Base-by-base conservation (phyloP, 345 rosid genomes). In the Jatropha curcas region DNA sequence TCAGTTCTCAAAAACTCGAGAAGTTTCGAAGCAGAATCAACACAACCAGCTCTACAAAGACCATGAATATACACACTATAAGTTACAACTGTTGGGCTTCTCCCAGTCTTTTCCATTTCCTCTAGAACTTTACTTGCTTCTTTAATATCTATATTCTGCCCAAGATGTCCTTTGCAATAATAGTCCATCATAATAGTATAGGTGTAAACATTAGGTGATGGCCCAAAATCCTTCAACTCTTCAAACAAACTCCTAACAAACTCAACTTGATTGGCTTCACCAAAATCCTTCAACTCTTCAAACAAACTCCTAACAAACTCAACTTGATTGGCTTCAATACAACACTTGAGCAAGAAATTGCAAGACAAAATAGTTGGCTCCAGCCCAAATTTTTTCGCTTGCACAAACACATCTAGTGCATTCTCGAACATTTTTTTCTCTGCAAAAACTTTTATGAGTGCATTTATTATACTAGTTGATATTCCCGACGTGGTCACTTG, bases 261-360 rank as follows among this genome's bases (percentile, higher is more conserved):
- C 45, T 73, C 82, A 59, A 33, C 74, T 27, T 76, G 60, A 55
- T 74, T 75, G 22, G 77, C 82, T 77, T 88, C 84, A 35, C n/a
- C n/a, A n/a, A n/a, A n/a, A n/a, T n/a, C n/a, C n/a, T n/a, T 85
- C 78, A 86, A 76, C 22, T 73, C 79, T 46, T 79, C 80, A 71
- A 80, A 83, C 70, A 85, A 65, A 43, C 65, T 68, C 68, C 37
- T 71, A 25, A 76, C 76, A 45, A 48, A 20, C 45, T 73, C 82
- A 59, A 33, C 74, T 27, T 76, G 60, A 55, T 74, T 75, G 22
- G 77, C 82, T 77, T 88, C 84, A 35, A 75, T 66, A 53, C 72
- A 77, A 73, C 86, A 82, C 71, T 88, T 88, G 61, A 88, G 89
- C 77, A 86, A 76, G 82, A 85, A 88, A 82, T 88, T 88, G 76